Evolutionary conservation across 2,329 filamentous ascomycete species (phyloP).

Genomic region (Aspergillus sp.): DNA sequence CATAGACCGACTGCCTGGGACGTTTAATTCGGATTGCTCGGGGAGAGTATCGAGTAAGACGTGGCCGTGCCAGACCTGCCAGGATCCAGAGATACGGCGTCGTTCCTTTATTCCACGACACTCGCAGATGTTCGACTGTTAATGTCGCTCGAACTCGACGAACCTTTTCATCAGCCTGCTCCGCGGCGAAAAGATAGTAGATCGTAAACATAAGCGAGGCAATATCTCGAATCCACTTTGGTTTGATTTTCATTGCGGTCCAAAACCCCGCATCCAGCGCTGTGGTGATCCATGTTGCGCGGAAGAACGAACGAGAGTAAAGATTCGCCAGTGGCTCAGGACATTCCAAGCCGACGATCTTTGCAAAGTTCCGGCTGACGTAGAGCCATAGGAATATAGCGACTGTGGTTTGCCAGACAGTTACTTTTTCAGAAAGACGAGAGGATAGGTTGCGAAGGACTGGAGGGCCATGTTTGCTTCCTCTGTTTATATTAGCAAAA

Average conservation of each 20-base stretch:
- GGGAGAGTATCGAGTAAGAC: constrained; percentile 75
- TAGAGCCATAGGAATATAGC: constrained; percentile 89
- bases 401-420: constrained; percentile 84
- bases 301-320: constrained; percentile 87
- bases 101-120: constrained; percentile 93
- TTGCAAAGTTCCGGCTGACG: constrained; percentile 85
- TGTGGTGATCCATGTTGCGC: constrained; percentile 94
- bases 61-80: constrained; percentile 68
- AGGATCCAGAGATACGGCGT: constrained; percentile 78
- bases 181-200: constrained; percentile 89
- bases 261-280: constrained; percentile 95
- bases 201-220: constrained; percentile 77
- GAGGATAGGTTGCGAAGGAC: constrained; percentile 54
- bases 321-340: constrained; percentile 92
- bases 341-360: constrained; percentile 82
- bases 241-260: constrained; percentile 90
- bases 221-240: constrained; percentile 75
- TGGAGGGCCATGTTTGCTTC: constrained; percentile 74
- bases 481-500: constrained; percentile 47
- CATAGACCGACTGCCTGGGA: constrained; percentile 74
- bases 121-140: constrained; percentile 84
- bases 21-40: constrained; percentile 79
- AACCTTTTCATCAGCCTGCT: constrained; percentile 94
- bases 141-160: constrained; percentile 80
- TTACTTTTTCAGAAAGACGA: constrained; percentile 65